Conservation (phyloP, 345 rosid species). For the Populus euphratica region DNA sequence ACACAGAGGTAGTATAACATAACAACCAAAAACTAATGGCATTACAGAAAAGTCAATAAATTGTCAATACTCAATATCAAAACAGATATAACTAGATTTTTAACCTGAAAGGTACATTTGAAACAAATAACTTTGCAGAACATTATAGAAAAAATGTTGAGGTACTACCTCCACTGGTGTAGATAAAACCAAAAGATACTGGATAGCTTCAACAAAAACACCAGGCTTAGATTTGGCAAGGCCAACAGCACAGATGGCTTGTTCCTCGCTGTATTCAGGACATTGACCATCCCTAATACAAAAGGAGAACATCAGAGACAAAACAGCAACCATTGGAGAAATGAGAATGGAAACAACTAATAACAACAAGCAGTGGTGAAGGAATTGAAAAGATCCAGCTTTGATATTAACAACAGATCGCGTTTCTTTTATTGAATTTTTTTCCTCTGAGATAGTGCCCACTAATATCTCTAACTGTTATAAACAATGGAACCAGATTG, state of each 20-base stretch:
- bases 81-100: not conserved
- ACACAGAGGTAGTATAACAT: not conserved
- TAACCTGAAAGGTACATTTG: not conserved
- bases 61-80: not conserved
- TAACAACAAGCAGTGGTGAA: no score
- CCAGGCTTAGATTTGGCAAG: slow-evolving; percentile 82
- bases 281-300: slow-evolving; percentile 86
- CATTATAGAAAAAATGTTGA: not conserved
- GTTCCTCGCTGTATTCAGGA: slow-evolving; percentile 87
- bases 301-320: slow-evolving; percentile 20
- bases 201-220: slow-evolving; percentile 92
- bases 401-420: no score
- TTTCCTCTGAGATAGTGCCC: no score
- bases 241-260: slow-evolving; percentile 93
- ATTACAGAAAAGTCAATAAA: not conserved
- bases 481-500: no score
- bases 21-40: not conserved
- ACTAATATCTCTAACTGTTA: no score
- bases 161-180: slow-evolving; percentile 80
- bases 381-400: no score
- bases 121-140: not conserved
- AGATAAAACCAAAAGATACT: slow-evolving; percentile 76
- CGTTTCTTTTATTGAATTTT: no score
- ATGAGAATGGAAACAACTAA: no score
- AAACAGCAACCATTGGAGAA: not conserved